A percentile compares a stretch with the other conserved stretches of the same genome.
phyloP scores from a whole-genome alignment of 2,329 filamentous ascomycete genomes.

The Chalaropsis ovoidea region DNA sequence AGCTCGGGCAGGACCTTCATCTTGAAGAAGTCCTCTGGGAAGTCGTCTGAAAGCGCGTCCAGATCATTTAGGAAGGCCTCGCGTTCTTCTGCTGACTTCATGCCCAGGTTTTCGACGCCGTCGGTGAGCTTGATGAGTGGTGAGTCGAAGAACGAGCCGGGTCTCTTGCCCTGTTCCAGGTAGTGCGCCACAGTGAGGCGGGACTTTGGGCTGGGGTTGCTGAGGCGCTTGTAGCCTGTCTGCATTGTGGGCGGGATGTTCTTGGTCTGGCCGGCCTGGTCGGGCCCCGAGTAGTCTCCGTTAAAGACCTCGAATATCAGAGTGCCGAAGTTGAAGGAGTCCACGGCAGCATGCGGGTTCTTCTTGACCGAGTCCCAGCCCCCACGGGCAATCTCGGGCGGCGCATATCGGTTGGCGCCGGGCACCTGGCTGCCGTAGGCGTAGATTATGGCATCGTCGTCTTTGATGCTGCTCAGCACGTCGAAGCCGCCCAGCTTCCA shows the following conservation, averaged over 20 bases:
- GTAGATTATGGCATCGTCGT: slow-evolving; percentile 90
- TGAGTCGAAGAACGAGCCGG: slow-evolving; percentile 83
- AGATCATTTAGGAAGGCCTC: slow-evolving; percentile 76
- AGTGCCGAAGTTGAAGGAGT: slow-evolving; percentile 77
- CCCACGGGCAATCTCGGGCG: slow-evolving; percentile 72
- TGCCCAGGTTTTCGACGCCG: slow-evolving; percentile 80
- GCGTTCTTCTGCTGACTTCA: slow-evolving; percentile 75
- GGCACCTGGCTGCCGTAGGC: slow-evolving; percentile 81
- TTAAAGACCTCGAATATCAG: slow-evolving; percentile 89
- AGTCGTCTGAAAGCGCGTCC: slow-evolving; percentile 79
- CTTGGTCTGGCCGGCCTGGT: slow-evolving; percentile 78
- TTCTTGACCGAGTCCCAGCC: slow-evolving; percentile 91
- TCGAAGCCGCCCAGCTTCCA: slow-evolving; percentile 97
- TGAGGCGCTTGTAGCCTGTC: slow-evolving; percentile 76
- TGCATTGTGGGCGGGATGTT: slow-evolving; percentile 82
- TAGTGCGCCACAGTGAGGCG: slow-evolving; percentile 77
- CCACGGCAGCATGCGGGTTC: slow-evolving; percentile 67
- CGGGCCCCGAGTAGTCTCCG: slow-evolving; percentile 62
- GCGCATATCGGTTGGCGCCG: slow-evolving; percentile 71
- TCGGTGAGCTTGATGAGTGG: slow-evolving; percentile 86
- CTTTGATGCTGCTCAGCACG: slow-evolving; percentile 85
- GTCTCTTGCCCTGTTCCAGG: slow-evolving; percentile 74
- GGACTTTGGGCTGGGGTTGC: slow-evolving; percentile 81
- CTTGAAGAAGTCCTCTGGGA: slow-evolving; percentile 96
- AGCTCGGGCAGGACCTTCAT: slow-evolving; percentile 92